Conservation (phyloP, 305 asterid genomes). For the Plantago coronopus region DNA sequence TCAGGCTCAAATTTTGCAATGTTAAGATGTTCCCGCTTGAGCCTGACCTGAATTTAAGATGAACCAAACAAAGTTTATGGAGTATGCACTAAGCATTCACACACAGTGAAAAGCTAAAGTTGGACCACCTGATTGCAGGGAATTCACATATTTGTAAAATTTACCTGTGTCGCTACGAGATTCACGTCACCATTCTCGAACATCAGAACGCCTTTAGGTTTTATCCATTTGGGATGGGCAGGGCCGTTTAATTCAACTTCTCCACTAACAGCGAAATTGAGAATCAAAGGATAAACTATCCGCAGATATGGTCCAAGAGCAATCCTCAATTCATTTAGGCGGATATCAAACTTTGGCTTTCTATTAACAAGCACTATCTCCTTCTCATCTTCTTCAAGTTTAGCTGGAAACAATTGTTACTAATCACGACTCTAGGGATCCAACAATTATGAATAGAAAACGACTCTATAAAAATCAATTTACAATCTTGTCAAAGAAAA, state of each 20-base stretch:
- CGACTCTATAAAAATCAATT: conserved; percentile 14
- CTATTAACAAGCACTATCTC: conserved; percentile 66
- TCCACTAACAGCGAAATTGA: conserved; percentile 95
- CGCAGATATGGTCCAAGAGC: conserved; percentile 92
- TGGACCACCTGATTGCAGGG: conserved; percentile 14
- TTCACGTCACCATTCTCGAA: conserved; percentile 97
- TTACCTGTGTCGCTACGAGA: conserved; percentile 98
- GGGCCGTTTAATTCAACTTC: conserved; percentile 94
- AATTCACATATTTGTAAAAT: conserved; percentile 15
- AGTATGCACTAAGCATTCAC: conserved; percentile 25
- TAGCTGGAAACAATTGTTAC: conserved; percentile 47
- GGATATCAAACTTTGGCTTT: conserved; percentile 79
- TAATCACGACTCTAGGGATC: conserved; percentile 16
- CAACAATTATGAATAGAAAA: conserved; percentile 12
- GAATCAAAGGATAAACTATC: conserved; percentile 89
- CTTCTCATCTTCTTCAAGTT: conserved; percentile 69
- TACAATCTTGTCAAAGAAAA: background rate
- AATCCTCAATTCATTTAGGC: conserved; percentile 77
- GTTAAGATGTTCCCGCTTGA: conserved; percentile 89
- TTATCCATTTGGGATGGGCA: conserved; percentile 92
- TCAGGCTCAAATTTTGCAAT: conserved; percentile 96
- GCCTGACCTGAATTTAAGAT: conserved; percentile 70
- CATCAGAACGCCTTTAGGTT: conserved; percentile 79
- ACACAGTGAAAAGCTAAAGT: conserved; percentile 16
- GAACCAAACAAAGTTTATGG: conserved; percentile 14